These are phyloP conservation scores for cucumber (Cucumis sativus) DNA, from an alignment of 306 rosid genomes.

Conservation along the genomic window DNA sequence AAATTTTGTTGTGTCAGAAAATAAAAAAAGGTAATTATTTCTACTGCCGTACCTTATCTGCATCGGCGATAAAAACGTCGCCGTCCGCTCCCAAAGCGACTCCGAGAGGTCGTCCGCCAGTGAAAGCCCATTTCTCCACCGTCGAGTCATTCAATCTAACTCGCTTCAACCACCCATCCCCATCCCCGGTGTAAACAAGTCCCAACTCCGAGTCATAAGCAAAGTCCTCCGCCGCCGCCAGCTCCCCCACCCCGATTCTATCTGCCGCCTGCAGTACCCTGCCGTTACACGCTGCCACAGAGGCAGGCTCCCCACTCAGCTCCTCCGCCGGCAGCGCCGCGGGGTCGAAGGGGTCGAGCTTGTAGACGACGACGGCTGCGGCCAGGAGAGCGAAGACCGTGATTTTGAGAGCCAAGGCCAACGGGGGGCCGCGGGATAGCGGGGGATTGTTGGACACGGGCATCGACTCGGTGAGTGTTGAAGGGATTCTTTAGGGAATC, in stretches of 20 bases:
- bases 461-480: background rate
- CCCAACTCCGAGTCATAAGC: constrained; percentile 24
- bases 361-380: constrained; percentile 17
- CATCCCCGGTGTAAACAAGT: constrained; percentile 52
- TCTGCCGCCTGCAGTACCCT: constrained; percentile 25
- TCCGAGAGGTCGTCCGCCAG: constrained; percentile 78
- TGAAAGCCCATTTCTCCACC: constrained; percentile 49
- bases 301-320: constrained; percentile 2
- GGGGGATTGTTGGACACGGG: background rate
- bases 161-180: constrained; percentile 68
- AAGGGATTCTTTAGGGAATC: background rate
- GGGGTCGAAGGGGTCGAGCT: constrained; percentile 36
- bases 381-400: constrained; percentile 4
- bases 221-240: constrained; percentile 41
- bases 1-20: too few species aligned
- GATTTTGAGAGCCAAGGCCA: background rate
- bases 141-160: constrained; percentile 30
- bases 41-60: constrained; percentile 18
- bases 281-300: constrained; percentile 17
- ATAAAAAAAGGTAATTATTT: too few species aligned
- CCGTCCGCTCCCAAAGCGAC: constrained; percentile 20
- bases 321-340: constrained; percentile 19
- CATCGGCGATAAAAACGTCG: constrained; percentile 37
- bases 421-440: background rate
- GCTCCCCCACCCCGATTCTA: constrained; percentile 17